phyloP scores from a whole-genome alignment of 1,284 basidiomycete genomes.

The Malassezia vespertilionis region DNA sequence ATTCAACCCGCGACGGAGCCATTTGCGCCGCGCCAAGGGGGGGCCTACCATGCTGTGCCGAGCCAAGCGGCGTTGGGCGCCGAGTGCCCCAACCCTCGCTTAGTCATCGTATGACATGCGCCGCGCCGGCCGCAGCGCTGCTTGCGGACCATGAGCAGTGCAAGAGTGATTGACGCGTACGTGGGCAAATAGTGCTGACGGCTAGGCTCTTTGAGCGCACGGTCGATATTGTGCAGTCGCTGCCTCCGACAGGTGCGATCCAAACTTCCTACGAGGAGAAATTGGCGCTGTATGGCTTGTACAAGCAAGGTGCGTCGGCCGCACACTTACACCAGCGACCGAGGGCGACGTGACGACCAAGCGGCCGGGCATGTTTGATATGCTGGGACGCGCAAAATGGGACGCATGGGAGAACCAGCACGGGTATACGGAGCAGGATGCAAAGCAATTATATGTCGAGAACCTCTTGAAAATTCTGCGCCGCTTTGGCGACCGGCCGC shows the following conservation, averaged over 20 bases:
- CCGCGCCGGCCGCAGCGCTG: neutral
- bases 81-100: neutral
- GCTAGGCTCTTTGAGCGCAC: slow-evolving; percentile 79
- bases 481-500: slow-evolving; percentile 70
- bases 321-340: slow-evolving; percentile 56
- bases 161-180: slow-evolving; percentile 39
- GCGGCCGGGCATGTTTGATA: slow-evolving; percentile 79
- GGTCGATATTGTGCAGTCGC: slow-evolving; percentile 75
- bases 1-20: slow-evolving; percentile 20
- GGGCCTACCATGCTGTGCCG: slow-evolving; percentile 4
- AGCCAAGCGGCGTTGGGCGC: too few relatives aligned
- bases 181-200: slow-evolving; percentile 2
- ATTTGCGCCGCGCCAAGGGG: slow-evolving; percentile 2
- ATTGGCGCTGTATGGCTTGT: slow-evolving; percentile 77
- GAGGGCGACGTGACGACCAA: slow-evolving; percentile 69
- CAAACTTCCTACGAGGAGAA: slow-evolving; percentile 96
- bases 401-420: slow-evolving; percentile 88
- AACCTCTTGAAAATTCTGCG: slow-evolving; percentile 71
- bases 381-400: slow-evolving; percentile 91
- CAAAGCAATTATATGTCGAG: slow-evolving; percentile 80
- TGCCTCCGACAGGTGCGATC: slow-evolving; percentile 88
- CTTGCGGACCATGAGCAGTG: slow-evolving; percentile 38
- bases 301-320: slow-evolving; percentile 41
- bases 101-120: neutral
- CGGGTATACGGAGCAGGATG: slow-evolving; percentile 65